A percentile compares a stretch with the other conserved stretches of the same genome.
phyloP scores from a whole-genome alignment of 108 stramenopile species.

The Nannochloropsis gaditana region DNA sequence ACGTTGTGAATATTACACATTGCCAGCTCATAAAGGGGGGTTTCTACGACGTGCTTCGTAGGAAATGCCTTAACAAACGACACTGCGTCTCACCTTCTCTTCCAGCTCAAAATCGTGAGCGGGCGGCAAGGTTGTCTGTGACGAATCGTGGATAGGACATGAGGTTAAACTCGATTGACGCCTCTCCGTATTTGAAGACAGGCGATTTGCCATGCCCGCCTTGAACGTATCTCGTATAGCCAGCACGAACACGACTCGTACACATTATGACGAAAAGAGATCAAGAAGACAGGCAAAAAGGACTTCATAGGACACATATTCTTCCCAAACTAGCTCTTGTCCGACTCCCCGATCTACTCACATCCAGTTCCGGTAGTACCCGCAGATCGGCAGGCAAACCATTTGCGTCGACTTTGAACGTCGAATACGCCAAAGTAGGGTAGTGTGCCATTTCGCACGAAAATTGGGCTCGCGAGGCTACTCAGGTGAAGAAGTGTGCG shows the following conservation, averaged over 20 bases:
- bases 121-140: neutral
- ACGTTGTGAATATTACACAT: too few relatives aligned
- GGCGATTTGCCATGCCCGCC: too few relatives aligned
- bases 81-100: neutral
- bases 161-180: neutral
- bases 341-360: neutral
- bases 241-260: too few relatives aligned
- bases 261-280: too few relatives aligned
- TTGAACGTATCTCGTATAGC: too few relatives aligned
- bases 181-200: too few relatives aligned
- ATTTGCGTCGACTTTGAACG: neutral
- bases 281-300: too few relatives aligned
- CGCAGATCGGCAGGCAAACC: neutral
- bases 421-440: slow-evolving; percentile 1
- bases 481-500: too few relatives aligned
- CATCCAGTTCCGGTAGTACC: neutral
- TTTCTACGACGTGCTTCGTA: too few relatives aligned
- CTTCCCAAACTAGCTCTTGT: too few relatives aligned
- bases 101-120: slow-evolving; percentile 15
- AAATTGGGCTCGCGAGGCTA: neutral
- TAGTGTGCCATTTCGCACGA: neutral
- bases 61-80: neutral
- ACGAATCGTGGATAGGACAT: neutral
- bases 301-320: too few relatives aligned
- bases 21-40: too few relatives aligned